phyloP scores from a whole-genome alignment of 1,284 basidiomycete genomes.

The Prillingera fragicola region DNA sequence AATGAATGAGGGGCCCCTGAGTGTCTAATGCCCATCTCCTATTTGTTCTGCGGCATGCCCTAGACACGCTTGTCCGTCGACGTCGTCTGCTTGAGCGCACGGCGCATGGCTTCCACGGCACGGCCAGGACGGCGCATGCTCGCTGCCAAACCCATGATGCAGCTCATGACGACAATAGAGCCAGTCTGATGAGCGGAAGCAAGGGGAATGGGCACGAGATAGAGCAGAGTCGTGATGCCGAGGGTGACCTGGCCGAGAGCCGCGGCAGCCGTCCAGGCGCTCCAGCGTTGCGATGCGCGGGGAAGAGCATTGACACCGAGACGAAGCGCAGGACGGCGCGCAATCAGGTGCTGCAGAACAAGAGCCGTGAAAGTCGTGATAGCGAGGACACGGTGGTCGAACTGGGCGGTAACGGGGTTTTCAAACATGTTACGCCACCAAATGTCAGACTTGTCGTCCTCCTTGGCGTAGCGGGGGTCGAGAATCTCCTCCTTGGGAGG shows the following conservation, averaged over 20 bases:
- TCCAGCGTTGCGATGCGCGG: slow-evolving; percentile 58
- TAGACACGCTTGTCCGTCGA: background rate
- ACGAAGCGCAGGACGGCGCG: slow-evolving; percentile 55
- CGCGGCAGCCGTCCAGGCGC: slow-evolving; percentile 68
- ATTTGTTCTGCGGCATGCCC: background rate
- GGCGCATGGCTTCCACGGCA: slow-evolving; percentile 52
- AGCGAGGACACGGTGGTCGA: slow-evolving; percentile 86
- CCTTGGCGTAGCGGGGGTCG: slow-evolving; percentile 66
- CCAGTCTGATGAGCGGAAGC: slow-evolving; percentile 95
- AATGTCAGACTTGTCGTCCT: slow-evolving; percentile 61
- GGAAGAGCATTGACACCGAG: slow-evolving; percentile 55
- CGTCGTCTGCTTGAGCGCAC: slow-evolving; percentile 6
- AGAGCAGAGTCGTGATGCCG: slow-evolving; percentile 86
- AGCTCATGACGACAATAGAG: slow-evolving; percentile 79
- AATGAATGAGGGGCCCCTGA: no score
- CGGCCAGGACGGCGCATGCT: slow-evolving; percentile 65
- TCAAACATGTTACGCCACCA: slow-evolving; percentile 94
- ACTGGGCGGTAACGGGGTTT: slow-evolving; percentile 97
- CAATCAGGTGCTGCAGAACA: slow-evolving; percentile 59
- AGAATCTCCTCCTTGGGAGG: slow-evolving; percentile 83
- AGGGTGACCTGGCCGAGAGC: slow-evolving; percentile 81
- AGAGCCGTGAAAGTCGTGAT: slow-evolving; percentile 73
- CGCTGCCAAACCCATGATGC: slow-evolving; percentile 70
- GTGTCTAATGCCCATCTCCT: background rate
- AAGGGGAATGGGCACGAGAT: slow-evolving; percentile 86